Evolutionary conservation across 345 rosid genomes (phyloP).

Genomic region (Gossypium ekmanianum): DNA sequence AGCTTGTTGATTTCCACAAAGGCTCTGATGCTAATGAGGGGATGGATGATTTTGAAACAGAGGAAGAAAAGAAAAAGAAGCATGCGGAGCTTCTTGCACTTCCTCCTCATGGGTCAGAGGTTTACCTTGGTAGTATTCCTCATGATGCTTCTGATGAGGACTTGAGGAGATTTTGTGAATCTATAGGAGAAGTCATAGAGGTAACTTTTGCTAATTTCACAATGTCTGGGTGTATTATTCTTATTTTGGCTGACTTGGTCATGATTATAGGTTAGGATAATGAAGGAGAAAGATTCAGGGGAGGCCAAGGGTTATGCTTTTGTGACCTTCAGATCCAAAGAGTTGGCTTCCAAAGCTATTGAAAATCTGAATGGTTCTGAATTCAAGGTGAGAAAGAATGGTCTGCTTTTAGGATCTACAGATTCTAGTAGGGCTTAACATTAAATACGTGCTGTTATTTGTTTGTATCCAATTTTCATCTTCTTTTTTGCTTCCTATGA

Average conservation of each 20-base stretch:
- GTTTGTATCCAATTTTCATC: not conserved
- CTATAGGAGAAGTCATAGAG: conserved; percentile 82
- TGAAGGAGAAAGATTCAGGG: conserved; percentile 77
- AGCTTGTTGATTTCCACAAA: conserved; percentile 22
- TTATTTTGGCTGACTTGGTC: conserved; percentile 10
- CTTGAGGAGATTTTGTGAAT: conserved; percentile 63
- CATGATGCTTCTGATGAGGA: conserved; percentile 67
- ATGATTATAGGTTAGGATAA: conserved; percentile 61
- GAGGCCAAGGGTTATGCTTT: conserved; percentile 85
- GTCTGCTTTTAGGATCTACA: not conserved
- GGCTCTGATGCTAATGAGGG: conserved; percentile 27
- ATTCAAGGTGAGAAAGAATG: conserved; percentile 51
- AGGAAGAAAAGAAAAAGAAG: conserved; percentile 53
- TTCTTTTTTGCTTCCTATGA: not conserved
- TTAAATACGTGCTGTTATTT: not conserved
- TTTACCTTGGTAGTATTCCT: conserved; percentile 82
- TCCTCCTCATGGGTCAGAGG: conserved; percentile 95
- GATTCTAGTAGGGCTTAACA: not conserved
- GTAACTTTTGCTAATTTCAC: conserved; percentile 30
- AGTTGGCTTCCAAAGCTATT: conserved; percentile 78
- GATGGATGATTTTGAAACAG: conserved; percentile 32
- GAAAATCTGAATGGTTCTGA: conserved; percentile 63
- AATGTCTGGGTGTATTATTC: conserved; percentile 2
- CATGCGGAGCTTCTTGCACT: conserved; percentile 69
- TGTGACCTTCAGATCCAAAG: conserved; percentile 74